Evolutionary conservation across 768 basidiomycete species (phyloP).

Genomic region (Boletus rex-veris): DNA sequence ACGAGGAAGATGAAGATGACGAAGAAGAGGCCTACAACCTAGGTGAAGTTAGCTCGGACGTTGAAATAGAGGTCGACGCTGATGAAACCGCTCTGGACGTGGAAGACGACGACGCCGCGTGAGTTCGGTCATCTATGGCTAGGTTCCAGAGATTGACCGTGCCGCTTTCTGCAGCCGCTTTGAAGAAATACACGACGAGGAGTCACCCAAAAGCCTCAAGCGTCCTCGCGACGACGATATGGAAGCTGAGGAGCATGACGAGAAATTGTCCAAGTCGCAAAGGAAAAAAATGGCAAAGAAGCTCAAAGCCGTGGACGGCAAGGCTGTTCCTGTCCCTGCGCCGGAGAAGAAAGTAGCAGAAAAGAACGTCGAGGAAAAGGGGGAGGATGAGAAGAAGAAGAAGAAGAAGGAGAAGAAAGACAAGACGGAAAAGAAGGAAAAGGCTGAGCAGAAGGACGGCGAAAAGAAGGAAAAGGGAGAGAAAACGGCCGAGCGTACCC

Average conservation of each 20-base stretch:
- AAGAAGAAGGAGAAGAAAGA: conserved; percentile 52
- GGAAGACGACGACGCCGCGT: conserved; percentile 37
- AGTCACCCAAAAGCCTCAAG: conserved; percentile 49
- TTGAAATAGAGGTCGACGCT: conserved; percentile 71
- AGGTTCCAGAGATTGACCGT: neutral
- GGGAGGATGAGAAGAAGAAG: conserved; percentile 45
- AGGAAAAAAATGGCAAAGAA: conserved; percentile 69
- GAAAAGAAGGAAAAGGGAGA: conserved; percentile 27
- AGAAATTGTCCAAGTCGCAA: conserved; percentile 48
- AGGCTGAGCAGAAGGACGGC: conserved; percentile 30
- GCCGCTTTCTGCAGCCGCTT: conserved; percentile 47
- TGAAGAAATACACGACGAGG: conserved; percentile 56
- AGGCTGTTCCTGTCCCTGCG: conserved; percentile 33
- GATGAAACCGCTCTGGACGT: conserved; percentile 58
- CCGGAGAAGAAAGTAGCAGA: conserved; percentile 29
- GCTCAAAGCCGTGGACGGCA: conserved; percentile 58
- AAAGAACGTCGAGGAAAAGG: conserved; percentile 51
- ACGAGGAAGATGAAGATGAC: conserved; percentile 40
- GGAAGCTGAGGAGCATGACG: conserved; percentile 38
- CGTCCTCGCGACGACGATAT: conserved; percentile 64
- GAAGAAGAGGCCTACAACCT: conserved; percentile 50
- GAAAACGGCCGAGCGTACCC: conserved; percentile 31
- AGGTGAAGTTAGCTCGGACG: conserved; percentile 79
- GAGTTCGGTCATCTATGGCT: conserved; percentile 30
- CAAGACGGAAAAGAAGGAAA: conserved; percentile 30